phyloP scores from a whole-genome alignment of 805 yeast species.

The Candida xyloterini region DNA sequence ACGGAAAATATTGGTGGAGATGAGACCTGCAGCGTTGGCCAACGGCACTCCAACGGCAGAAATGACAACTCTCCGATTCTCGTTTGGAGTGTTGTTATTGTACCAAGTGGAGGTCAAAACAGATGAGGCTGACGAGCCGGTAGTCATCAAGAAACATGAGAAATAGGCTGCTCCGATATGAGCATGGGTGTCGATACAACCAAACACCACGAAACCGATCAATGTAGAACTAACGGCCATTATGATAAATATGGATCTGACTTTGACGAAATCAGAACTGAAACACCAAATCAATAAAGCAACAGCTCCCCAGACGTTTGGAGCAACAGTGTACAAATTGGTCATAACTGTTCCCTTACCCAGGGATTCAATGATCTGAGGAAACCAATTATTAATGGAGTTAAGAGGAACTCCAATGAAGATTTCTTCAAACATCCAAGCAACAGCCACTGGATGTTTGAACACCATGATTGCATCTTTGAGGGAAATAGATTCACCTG shows the following conservation, averaged over 20 bases:
- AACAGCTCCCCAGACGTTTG: constrained; percentile 46
- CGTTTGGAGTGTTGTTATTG: constrained; percentile 46
- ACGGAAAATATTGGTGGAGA: constrained; percentile 50
- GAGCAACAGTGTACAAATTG: constrained; percentile 45
- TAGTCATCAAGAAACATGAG: constrained; percentile 37
- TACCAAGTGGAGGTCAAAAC: constrained; percentile 51
- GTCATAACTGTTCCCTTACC: constrained; percentile 42
- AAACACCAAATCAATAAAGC: constrained; percentile 39
- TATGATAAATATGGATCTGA: constrained; percentile 40
- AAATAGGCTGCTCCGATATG: constrained; percentile 30
- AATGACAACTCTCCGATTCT: constrained; percentile 43
- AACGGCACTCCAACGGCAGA: constrained; percentile 51
- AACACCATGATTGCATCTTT: constrained; percentile 30
- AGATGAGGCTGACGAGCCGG: constrained; percentile 48
- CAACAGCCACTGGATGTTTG: constrained; percentile 42
- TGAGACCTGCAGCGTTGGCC: constrained; percentile 56
- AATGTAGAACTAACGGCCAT: constrained; percentile 39
- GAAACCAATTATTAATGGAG: constrained; percentile 49
- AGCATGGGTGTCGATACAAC: constrained; percentile 39
- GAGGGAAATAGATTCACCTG: constrained; percentile 1
- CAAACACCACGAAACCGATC: constrained; percentile 46
- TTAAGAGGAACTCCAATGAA: constrained; percentile 48
- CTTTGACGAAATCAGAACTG: constrained; percentile 38
- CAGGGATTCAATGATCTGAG: constrained; percentile 39
- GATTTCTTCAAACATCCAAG: constrained; percentile 44